Evolutionary conservation across 2,329 filamentous ascomycete genomes (phyloP).

Genomic region (Chaetomium olivaceum): DNA sequence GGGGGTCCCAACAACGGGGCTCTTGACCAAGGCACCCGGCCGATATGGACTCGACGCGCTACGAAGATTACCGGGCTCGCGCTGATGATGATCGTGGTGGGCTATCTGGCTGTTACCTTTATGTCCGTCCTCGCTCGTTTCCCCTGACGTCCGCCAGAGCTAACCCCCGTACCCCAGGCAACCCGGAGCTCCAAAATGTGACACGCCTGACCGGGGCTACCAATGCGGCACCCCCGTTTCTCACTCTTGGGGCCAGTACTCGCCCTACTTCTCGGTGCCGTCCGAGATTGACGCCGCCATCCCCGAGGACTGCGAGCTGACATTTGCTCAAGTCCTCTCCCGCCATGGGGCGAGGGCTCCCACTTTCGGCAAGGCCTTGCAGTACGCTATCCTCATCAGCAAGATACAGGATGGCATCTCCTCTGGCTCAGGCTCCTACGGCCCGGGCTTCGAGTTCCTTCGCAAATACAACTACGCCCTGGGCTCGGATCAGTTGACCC

Average conservation of each 20-base stretch:
- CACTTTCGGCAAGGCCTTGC: conserved; percentile 64
- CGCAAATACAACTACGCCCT: conserved; percentile 70
- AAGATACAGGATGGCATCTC: conserved; percentile 62
- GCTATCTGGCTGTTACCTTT: conserved; percentile 28
- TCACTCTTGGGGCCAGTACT: conserved; percentile 83
- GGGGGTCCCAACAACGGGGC: background rate
- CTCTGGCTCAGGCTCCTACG: conserved; percentile 65
- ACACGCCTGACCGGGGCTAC: conserved; percentile 58
- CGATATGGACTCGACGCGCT: background rate
- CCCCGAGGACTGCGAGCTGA: conserved; percentile 70
- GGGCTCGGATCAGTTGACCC: conserved; percentile 52
- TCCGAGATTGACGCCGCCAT: conserved; percentile 62
- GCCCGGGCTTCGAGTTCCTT: conserved; percentile 68
- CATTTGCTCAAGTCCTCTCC: conserved; percentile 78
- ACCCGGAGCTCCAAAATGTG: conserved; percentile 45
- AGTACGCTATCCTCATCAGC: conserved; percentile 64
- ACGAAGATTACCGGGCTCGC: conserved; percentile 13
- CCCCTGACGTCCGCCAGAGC: background rate
- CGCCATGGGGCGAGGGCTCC: conserved; percentile 85
- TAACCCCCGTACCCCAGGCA: conserved; percentile 8
- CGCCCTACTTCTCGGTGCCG: conserved; percentile 76
- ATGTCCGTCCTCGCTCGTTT: conserved; percentile 27
- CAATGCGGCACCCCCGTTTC: conserved; percentile 62
- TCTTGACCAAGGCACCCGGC: background rate
- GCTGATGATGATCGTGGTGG: conserved; percentile 15